phyloP scores from a whole-genome alignment of 2,329 filamentous ascomycete genomes.

The Epichloe uncinata region DNA sequence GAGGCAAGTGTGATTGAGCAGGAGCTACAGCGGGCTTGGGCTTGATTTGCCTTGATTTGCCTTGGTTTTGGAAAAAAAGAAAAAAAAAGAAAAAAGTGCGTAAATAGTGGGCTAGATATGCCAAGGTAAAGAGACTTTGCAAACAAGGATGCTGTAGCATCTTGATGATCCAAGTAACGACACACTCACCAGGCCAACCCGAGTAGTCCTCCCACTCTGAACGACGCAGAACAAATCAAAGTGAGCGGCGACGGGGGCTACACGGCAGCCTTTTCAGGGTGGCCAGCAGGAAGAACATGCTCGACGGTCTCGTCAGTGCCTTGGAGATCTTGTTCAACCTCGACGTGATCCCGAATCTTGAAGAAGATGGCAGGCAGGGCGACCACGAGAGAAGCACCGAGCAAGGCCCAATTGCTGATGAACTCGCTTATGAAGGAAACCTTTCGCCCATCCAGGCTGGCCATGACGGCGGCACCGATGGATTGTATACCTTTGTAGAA shows the following conservation, averaged over 20 bases:
- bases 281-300: conserved; percentile 39
- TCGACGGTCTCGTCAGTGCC: conserved; percentile 72
- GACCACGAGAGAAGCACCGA: conserved; percentile 59
- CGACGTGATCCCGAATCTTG: conserved; percentile 71
- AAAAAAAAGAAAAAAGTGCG: neutral
- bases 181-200: too few relatives aligned
- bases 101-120: neutral
- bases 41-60: neutral
- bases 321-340: conserved; percentile 67
- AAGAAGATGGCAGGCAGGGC: conserved; percentile 68
- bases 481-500: conserved; percentile 75
- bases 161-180: too few relatives aligned
- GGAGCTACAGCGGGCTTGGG: neutral
- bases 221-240: neutral
- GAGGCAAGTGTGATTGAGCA: conserved; percentile 4
- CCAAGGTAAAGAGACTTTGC: neutral
- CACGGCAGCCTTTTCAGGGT: neutral
- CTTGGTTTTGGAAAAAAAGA: neutral
- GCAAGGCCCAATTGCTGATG: conserved; percentile 57
- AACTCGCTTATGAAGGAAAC: conserved; percentile 58
- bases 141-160: too few relatives aligned
- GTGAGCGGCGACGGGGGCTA: neutral
- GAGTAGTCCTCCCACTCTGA: too few relatives aligned
- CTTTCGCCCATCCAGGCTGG: conserved; percentile 21
- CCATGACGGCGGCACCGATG: conserved; percentile 48